These are phyloP conservation scores for Mytilinidion resinicola DNA, from an alignment of 495 filamentous ascomycete species.

Conservation along the genomic window DNA sequence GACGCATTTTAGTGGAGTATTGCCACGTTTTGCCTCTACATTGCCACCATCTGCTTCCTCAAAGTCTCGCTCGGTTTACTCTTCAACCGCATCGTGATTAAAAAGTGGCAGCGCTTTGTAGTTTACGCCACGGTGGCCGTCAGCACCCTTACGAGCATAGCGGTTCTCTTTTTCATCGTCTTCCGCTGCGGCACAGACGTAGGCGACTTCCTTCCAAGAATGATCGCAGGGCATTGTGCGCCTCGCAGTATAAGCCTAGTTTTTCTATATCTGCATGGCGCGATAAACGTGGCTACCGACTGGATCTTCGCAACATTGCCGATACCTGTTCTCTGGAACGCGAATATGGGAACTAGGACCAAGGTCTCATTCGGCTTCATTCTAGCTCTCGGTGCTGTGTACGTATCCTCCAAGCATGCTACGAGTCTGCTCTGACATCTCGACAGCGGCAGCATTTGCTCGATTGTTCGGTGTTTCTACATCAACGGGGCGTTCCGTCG, in stretches of 20 bases:
- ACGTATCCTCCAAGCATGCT: neutral
- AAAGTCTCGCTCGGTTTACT: slow-evolving; percentile 36
- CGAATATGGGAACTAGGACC: slow-evolving; percentile 27
- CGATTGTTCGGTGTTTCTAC: slow-evolving; percentile 29
- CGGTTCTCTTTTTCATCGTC: slow-evolving; percentile 29
- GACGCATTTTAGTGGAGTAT: slow-evolving; percentile 20
- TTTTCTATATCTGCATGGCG: slow-evolving; percentile 28
- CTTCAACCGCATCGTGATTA: slow-evolving; percentile 32
- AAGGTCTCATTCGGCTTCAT: slow-evolving; percentile 34
- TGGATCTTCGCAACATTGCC: slow-evolving; percentile 30
- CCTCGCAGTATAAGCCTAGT: slow-evolving; percentile 8
- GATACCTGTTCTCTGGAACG: slow-evolving; percentile 28
- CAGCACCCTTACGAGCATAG: slow-evolving; percentile 18
- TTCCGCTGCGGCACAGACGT: slow-evolving; percentile 31
- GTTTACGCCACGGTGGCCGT: slow-evolving; percentile 27
- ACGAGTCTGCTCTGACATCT: neutral
- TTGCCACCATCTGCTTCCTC: slow-evolving; percentile 25
- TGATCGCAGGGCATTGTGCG: slow-evolving; percentile 23
- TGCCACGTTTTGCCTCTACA: slow-evolving; percentile 24
- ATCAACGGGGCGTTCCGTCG: slow-evolving; percentile 23
- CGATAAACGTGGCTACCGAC: slow-evolving; percentile 28
- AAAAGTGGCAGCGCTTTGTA: slow-evolving; percentile 24
- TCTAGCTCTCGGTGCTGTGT: slow-evolving; percentile 29
- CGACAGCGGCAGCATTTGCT: slow-evolving; percentile 29
- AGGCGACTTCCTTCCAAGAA: slow-evolving; percentile 18